These are phyloP conservation scores for Neobulgaria alba DNA, from an alignment of 2,329 filamentous ascomycete species.

Conservation along the genomic window DNA sequence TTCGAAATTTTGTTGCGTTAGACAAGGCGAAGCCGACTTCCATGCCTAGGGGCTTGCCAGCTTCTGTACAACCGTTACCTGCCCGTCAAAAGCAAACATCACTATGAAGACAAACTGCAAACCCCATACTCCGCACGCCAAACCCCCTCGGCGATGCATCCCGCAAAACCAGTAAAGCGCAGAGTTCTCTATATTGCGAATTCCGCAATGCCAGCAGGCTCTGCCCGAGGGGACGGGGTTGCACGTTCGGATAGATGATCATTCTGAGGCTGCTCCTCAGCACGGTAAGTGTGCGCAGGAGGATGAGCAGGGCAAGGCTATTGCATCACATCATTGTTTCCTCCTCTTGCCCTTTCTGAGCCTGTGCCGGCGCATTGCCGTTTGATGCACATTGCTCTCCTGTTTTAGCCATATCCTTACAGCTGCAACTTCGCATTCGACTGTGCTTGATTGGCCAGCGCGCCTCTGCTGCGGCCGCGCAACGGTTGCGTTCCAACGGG, in stretches of 20 bases:
- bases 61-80: too few species aligned
- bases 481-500: too few species aligned
- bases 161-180: neutral
- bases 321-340: neutral
- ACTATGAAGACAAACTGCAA: neutral
- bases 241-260: neutral
- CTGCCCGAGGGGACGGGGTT: neutral
- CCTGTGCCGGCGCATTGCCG: neutral
- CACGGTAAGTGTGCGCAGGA: too few species aligned
- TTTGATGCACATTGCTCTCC: neutral
- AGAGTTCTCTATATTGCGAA: neutral
- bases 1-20: neutral
- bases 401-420: neutral
- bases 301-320: too few species aligned
- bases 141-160: neutral
- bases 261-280: too few species aligned
- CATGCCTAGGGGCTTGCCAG: too few species aligned
- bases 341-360: neutral
- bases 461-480: too few species aligned
- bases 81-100: too few species aligned
- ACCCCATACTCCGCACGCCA: neutral
- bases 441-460: too few species aligned
- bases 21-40: neutral
- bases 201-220: neutral
- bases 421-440: too few species aligned